phyloP scores from a whole-genome alignment of 345 rosid species.

The Iberis pinnata region DNA sequence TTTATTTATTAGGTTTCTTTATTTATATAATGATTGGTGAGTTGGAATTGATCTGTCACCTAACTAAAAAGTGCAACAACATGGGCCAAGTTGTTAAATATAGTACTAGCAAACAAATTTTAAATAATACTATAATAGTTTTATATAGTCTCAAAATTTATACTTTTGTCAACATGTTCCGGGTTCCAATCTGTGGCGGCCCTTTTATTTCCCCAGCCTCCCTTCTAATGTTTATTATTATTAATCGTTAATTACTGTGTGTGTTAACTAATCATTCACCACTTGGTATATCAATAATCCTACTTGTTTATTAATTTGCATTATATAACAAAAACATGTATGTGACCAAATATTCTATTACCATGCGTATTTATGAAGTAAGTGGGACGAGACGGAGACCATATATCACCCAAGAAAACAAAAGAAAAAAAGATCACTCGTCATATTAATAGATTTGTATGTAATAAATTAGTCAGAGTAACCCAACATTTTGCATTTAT shows the following conservation, averaged over 20 bases:
- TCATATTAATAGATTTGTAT: too few species aligned
- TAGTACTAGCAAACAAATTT: not conserved
- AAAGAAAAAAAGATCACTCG: too few species aligned
- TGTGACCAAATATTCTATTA: too few species aligned
- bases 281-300: not conserved
- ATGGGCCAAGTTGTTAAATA: constrained; percentile 29
- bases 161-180: constrained; percentile 23
- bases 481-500: too few species aligned
- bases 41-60: constrained; percentile 35
- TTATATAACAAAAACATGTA: not conserved
- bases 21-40: constrained; percentile 25
- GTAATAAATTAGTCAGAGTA: too few species aligned
- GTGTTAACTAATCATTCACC: constrained; percentile 13
- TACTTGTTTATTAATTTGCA: constrained; percentile 6
- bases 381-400: too few species aligned
- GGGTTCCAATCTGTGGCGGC: constrained; percentile 20
- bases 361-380: too few species aligned
- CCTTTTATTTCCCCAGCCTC: constrained; percentile 11
- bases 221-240: constrained; percentile 2
- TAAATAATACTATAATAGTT: not conserved
- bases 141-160: not conserved
- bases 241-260: constrained; percentile 13
- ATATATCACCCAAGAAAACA: too few species aligned
- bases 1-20: constrained; percentile 9
- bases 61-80: constrained; percentile 33